Evolutionary conservation across 2,329 filamentous ascomycete genomes (phyloP).

Genomic region (Clarireedia homoeocarpa): DNA sequence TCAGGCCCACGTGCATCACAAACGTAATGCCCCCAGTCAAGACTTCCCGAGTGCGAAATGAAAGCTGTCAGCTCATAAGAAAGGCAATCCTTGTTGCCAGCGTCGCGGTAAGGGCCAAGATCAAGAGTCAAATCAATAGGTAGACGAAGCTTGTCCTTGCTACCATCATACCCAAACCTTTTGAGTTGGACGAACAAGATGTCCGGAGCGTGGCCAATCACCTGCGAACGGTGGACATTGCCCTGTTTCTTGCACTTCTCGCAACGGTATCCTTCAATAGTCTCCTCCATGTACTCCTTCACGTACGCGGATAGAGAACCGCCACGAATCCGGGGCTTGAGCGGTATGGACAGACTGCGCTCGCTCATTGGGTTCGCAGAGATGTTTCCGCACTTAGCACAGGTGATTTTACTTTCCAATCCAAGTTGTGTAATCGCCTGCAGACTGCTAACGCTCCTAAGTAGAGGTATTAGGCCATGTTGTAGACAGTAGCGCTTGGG

Average conservation of each 20-base stretch:
- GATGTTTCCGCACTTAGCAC: constrained; percentile 21
- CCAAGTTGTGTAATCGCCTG: constrained; percentile 18
- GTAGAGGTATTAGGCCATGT: neutral
- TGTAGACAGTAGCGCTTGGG: neutral
- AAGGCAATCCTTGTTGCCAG: constrained; percentile 6
- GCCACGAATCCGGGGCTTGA: constrained; percentile 17
- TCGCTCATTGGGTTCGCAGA: constrained; percentile 18
- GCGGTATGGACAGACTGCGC: constrained; percentile 20
- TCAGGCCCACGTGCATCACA: constrained; percentile 17
- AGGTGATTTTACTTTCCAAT: constrained; percentile 17
- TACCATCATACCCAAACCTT: constrained; percentile 19
- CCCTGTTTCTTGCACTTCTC: constrained; percentile 17
- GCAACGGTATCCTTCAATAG: constrained; percentile 23
- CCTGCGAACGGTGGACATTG: constrained; percentile 11
- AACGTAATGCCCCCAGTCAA: constrained; percentile 21
- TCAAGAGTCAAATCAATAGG: constrained; percentile 19
- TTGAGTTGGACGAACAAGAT: constrained; percentile 25
- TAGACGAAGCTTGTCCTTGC: constrained; percentile 19
- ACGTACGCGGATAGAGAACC: constrained; percentile 20
- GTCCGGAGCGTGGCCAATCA: constrained; percentile 21
- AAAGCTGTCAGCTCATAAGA: constrained; percentile 27
- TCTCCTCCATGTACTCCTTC: constrained; percentile 18
- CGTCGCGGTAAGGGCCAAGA: constrained; percentile 18
- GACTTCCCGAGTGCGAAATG: constrained; percentile 24
- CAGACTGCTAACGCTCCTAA: constrained; percentile 14